Base-by-base conservation (phyloP, 208 protist genomes). In the Acanthamoeba castellanii region DNA sequence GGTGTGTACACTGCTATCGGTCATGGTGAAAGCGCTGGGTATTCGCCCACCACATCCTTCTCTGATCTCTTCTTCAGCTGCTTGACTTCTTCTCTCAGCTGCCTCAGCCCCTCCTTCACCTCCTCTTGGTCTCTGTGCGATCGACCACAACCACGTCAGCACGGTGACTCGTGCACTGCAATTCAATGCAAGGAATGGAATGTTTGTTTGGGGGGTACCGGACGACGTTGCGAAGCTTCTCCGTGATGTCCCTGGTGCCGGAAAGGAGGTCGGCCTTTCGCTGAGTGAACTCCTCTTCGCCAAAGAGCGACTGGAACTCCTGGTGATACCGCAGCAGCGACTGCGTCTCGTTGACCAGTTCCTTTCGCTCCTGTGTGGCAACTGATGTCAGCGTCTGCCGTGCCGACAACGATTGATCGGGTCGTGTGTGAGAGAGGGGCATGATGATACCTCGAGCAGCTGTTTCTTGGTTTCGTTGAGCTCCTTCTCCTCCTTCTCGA, bases 261-360 rank as follows among this genome's bases (percentile, higher is more conserved):
- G 78, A 47, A 11, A 87, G 52, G 18, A 87, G 78, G 11, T 59
- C 78, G 42, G 8, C 13, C 78, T 87, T 87, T 7, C 78, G 78
- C 47, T 87, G 11, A 0, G 20, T 47, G 47, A 87, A 87, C 78
- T 87, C 78, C 9, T 87, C 32, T 0, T 37, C 59, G 45, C 85
- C 85, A 74, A 92, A 92, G 27, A 92, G 85, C 18, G 55, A 55
- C 34, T 76, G 85, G 59, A 68, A 92, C 64, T 92, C 59, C 61
- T 92, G 32, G 37, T 68, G 20, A 59, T 92, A 92, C n/a, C 64
- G 52, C 32, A 92, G 34, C 59, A 92, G 55, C 59, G 64, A 25
- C 61, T 92, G 59, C 25, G 85, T 92, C 37, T 92, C 85, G n/a
- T 92, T 92, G 59, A 92, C 85, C 55, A 92, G 25, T 16, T 92